A percentile compares a stretch with the other conserved stretches of the same genome.
Conservation (phyloP, 345 rosid genomes). For the Bretschneidera sinensis region DNA sequence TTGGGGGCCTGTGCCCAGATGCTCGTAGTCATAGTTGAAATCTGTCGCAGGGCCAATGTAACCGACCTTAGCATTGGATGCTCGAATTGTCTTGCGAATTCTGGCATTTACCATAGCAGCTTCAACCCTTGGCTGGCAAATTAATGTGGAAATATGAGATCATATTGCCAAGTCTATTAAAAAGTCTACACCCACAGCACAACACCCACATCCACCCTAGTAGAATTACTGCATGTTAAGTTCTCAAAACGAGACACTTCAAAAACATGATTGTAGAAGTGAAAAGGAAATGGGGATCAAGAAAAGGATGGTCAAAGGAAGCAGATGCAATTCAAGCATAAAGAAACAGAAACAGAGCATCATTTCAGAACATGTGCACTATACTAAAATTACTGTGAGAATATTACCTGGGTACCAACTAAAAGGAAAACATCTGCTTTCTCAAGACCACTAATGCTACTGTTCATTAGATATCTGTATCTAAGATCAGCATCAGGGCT, state of each 20-base stretch:
- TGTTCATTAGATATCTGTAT: constrained; percentile 89
- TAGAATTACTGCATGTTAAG: not conserved
- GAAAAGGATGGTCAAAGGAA: not conserved
- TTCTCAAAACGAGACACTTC: not conserved
- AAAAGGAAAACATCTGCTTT: constrained; percentile 91
- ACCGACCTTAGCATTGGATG: constrained; percentile 78
- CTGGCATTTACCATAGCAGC: constrained; percentile 99
- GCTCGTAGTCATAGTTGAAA: constrained; percentile 75
- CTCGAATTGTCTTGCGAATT: constrained; percentile 84
- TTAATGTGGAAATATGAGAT: constrained; percentile 16
- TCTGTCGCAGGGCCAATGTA: constrained; percentile 80
- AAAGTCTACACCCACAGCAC: not conserved
- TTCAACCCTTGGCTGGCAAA: constrained; percentile 86
- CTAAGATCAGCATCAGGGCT: constrained; percentile 86
- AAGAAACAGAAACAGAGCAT: not conserved
- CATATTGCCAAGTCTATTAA: not conserved
- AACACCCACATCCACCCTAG: too few relatives aligned
- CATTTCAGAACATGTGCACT: not conserved
- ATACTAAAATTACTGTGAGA: not conserved
- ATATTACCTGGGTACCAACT: constrained; percentile 86
- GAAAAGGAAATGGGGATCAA: not conserved
- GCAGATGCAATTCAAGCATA: not conserved
- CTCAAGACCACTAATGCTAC: constrained; percentile 83
- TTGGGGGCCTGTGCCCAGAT: constrained; percentile 86
- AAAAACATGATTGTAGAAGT: not conserved